These are phyloP conservation scores for Aspergillus pseudonomiae DNA, from an alignment of 2,329 filamentous ascomycete genomes.

Conservation along the genomic window DNA sequence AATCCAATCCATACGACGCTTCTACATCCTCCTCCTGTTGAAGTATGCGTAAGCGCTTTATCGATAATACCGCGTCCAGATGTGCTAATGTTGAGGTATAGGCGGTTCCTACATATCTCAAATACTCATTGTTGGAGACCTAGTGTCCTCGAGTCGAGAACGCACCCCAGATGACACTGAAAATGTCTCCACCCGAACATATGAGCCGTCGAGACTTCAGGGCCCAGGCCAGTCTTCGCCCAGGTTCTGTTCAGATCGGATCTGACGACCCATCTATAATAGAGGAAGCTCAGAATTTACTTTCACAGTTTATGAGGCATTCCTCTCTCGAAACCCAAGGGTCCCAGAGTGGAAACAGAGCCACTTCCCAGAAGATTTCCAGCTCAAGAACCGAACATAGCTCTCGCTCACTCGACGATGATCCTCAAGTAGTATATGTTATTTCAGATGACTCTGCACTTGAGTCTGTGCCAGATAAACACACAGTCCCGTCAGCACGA, in stretches of 20 bases:
- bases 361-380: background rate
- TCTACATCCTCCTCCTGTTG: background rate
- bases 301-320: constrained; percentile 30
- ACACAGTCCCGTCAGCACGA: background rate
- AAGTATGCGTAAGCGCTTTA: background rate
- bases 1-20: background rate
- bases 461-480: background rate
- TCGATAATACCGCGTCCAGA: background rate
- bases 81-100: background rate
- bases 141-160: background rate
- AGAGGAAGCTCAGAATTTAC: constrained; percentile 27
- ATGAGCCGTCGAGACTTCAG: background rate
- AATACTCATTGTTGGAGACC: background rate
- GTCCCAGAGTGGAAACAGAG: background rate
- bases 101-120: background rate
- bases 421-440: background rate
- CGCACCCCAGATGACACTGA: background rate
- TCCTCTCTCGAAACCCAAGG: constrained; percentile 11
- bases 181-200: constrained; percentile 4
- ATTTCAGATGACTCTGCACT: background rate
- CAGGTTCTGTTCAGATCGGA: constrained; percentile 1
- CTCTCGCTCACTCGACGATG: background rate
- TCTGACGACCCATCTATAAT: constrained; percentile 25
- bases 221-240: background rate
- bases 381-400: background rate